Base-by-base conservation (phyloP, 805 yeast species). In the Nematodospora valgi region DNA sequence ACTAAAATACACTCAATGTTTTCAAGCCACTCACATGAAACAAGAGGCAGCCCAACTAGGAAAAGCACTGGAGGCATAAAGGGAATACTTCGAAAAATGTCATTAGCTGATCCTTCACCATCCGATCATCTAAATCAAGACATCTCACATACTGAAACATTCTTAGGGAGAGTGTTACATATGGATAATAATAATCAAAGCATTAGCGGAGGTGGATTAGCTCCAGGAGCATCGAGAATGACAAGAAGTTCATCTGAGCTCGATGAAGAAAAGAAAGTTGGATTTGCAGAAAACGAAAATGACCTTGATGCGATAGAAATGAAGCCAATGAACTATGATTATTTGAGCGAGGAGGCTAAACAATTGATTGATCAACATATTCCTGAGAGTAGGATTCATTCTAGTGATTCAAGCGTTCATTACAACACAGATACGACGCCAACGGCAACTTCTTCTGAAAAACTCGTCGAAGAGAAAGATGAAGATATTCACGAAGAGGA, bases 291-390 rank as follows among this genome's bases (percentile, higher is more conserved):
- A 8, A 26, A 20, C 9, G 35, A 32, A 17, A 27, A 32, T 25
- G 35, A 31, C 15, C 21, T 22, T 8, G 62, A 62, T 29, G 59
- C 61, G n/a, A 62, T 75, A 9, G 78, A 74, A 38, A 48, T 74
- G 64, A 59, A 58, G 12, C 61, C 58, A 16, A 42, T 77, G 30
- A 66, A 68, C 30, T 63, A 68, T 24, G 68, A 59, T 3, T 56
- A 62, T 21, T 55, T 73, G 21, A 64, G 66, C 18, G 62, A 66
- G 23, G 81, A 79, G 42, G 86, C 86, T 1, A 64, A 67, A 34
- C 70, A 70, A 20, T 61, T 80, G 38, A 72, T 80, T 5, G 59
- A 67, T 16, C 65, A 69, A 5, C 83, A 78, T 51, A 63, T 67
- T 27, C 59, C 67, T 6, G 53, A 53, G 37, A 22, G 43, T 19